Percentiles rank a stretch among this genome's conserved stretches.
phyloP scores from a whole-genome alignment of 2,329 filamentous ascomycete species.

The Cladobotryum protrusum region DNA sequence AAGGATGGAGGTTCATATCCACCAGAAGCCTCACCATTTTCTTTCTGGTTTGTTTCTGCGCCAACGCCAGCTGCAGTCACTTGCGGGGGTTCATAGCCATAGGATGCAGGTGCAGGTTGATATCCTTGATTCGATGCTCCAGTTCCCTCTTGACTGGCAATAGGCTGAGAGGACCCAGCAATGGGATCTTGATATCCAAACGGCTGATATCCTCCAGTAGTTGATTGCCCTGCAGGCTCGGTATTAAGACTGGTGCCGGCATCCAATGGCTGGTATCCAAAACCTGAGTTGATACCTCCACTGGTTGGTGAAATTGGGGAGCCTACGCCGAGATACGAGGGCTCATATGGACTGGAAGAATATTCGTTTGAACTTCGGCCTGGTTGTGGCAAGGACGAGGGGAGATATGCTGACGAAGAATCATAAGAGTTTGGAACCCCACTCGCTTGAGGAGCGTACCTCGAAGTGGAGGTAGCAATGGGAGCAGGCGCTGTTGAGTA shows the following conservation, averaged over 20 bases:
- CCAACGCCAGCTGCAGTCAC: slow-evolving; percentile 21
- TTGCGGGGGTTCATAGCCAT: slow-evolving; percentile 47
- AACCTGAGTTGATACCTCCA: slow-evolving; percentile 11
- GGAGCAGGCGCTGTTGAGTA: slow-evolving; percentile 27
- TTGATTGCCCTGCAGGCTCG: slow-evolving; percentile 4
- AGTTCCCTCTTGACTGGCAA: background rate
- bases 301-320: slow-evolving; percentile 11
- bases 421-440: slow-evolving; percentile 23
- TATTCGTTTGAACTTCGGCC: slow-evolving; percentile 27
- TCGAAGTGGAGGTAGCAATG: slow-evolving; percentile 31
- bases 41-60: slow-evolving; percentile 12
- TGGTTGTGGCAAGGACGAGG: slow-evolving; percentile 23
- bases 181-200: slow-evolving; percentile 15
- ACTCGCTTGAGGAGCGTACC: slow-evolving; percentile 27
- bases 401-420: slow-evolving; percentile 46
- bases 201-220: slow-evolving; percentile 22
- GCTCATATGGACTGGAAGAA: slow-evolving; percentile 31
- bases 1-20: slow-evolving; percentile 58
- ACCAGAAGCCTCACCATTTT: slow-evolving; percentile 27
- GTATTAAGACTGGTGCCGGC: slow-evolving; percentile 4
- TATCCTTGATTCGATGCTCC: slow-evolving; percentile 29
- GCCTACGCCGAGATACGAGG: slow-evolving; percentile 19
- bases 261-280: slow-evolving; percentile 22
- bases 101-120: slow-evolving; percentile 35
- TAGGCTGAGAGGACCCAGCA: background rate